Evolutionary conservation across 306 rosid genomes (phyloP).

Genomic region (Prinsepia uniflora): DNA sequence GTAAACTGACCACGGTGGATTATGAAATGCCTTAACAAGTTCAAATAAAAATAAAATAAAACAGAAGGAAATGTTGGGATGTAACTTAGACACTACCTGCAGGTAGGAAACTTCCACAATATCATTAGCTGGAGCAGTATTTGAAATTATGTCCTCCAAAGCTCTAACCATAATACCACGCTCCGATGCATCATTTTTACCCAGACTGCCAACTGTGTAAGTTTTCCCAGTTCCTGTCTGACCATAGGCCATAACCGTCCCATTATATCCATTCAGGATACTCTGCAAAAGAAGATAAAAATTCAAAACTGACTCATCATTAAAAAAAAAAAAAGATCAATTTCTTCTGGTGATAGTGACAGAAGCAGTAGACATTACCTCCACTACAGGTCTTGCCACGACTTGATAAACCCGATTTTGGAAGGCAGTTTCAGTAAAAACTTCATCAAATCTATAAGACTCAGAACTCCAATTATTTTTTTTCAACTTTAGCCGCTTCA

Average conservation of each 20-base stretch:
- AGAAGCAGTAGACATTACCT: constrained; percentile 32
- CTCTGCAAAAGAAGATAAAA: constrained; percentile 41
- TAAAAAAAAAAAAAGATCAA: too few species aligned
- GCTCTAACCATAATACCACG: constrained; percentile 72
- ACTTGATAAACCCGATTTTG: constrained; percentile 65
- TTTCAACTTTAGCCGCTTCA: constrained; percentile 59
- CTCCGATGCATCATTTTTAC: constrained; percentile 53
- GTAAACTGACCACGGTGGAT: not conserved
- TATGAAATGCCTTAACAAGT: not conserved
- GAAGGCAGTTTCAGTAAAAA: constrained; percentile 58
- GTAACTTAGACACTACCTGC: constrained; percentile 41
- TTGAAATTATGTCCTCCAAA: constrained; percentile 52
- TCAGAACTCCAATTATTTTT: constrained; percentile 72
- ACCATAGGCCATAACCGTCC: constrained; percentile 77
- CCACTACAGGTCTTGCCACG: constrained; percentile 69
- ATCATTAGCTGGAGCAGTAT: constrained; percentile 41
- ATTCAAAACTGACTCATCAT: too few species aligned
- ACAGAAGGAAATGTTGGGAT: not conserved
- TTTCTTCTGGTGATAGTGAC: not conserved
- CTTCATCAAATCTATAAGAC: constrained; percentile 60
- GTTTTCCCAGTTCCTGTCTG: constrained; percentile 81
- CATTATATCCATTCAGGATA: constrained; percentile 65
- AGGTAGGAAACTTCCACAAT: constrained; percentile 56
- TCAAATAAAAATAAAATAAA: not conserved
- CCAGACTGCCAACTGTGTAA: constrained; percentile 61